Evolutionary conservation across 192 early-diverging fungal species (phyloP), one percentile per base, ranked within the genome.

Genomic region (Mortierella hygrophila): DNA sequence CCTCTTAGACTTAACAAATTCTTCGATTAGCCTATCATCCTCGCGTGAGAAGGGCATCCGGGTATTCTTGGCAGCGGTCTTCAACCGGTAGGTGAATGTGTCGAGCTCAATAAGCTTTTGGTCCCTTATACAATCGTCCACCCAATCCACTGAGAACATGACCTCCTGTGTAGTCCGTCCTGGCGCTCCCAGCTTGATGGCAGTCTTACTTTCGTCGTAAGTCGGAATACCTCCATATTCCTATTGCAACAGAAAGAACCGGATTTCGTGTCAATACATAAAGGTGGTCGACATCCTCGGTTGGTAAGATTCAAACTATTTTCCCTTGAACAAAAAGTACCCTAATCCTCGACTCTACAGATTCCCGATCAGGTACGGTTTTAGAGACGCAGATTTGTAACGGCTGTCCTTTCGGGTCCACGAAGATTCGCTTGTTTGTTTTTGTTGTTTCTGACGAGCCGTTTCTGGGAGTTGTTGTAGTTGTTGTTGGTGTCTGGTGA

Each of bases 61-160:
- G 21, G 18, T 47, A 15, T 3, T 70, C 32, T 65, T 54, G 26
- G 3, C 42, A 63, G 52, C 63, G 6, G 1, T 2, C 68, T 40
- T 29, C 41, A 83, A 77, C 29, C 41, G 71, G 44, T 78, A 83
- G 1, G 21, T 16, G 20, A 73, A 47, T 18, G 52, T 60, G 26
- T 78, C 44, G 42, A 75, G 73, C 6, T 74, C 44, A 15, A 75
- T 21, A 11, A 78, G 40, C 21, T 8, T 37, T 6, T 68, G 16
- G 2, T 70, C n/a, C 40, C 57, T 23, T 35, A 78, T 75, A 44
- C 76, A 83, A n/a, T 83, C 26, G 6, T 68, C 23, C 4, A 83
- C 77, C 76, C 82, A 83, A 9, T 72, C 20, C 37, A 68, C 69
- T 46, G 82, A 83, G 44, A 68, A 70, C 82, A 78, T 83, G 0